Base-by-base conservation (phyloP, 768 basidiomycete genomes). In the Tricholoma bakamatsutake region DNA sequence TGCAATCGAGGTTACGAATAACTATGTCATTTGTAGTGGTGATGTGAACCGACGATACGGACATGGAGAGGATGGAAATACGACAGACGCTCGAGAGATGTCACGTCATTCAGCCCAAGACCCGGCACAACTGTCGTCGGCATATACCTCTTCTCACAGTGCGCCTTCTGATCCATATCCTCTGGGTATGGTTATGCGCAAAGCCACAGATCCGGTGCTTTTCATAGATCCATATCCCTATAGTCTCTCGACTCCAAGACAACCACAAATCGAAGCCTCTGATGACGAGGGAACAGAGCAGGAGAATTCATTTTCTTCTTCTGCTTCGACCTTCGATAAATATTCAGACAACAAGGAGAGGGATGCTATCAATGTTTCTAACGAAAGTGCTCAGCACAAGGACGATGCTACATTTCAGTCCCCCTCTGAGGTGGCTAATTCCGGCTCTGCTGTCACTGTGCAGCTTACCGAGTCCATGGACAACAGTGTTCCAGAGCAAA, bases 211-310 rank as follows among this genome's bases (percentile, higher is more conserved):
- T 27, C 73, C 72, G 17, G 60, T 73, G 54, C 59, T 78, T 12
- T 64, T 69, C 53, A 53, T 67, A 24, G 78, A 79, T 59, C 76
- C 78, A 2, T 80, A 76, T 59, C 79, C 79, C 1, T 75, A 75
- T 48, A 76, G 74, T 57, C 69, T 81, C 37, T 79, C 80, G 0
- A 76, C 77, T 1, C 78, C 77, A 11, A 30, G 46, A 31, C 28
- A 48, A 48, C 6, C 15, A 31, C 46, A 48, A 3, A 34, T 58
- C 12, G 57, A 67, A 15, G 27, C 49, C 13, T 40, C 59, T 30
- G 71, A 69, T 21, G 69, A 71, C 17, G 62, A 66, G n/a, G 62
- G 40, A 15, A 53, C 57, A 6, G 65, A 60, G 33, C 60, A 60
- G 5, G 66, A 69, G 35, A 66, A 67, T 52, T 71, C 72, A n/a